These are phyloP conservation scores for Agaricus blazei DNA, from an alignment of 768 basidiomycete species.

Conservation along the genomic window DNA sequence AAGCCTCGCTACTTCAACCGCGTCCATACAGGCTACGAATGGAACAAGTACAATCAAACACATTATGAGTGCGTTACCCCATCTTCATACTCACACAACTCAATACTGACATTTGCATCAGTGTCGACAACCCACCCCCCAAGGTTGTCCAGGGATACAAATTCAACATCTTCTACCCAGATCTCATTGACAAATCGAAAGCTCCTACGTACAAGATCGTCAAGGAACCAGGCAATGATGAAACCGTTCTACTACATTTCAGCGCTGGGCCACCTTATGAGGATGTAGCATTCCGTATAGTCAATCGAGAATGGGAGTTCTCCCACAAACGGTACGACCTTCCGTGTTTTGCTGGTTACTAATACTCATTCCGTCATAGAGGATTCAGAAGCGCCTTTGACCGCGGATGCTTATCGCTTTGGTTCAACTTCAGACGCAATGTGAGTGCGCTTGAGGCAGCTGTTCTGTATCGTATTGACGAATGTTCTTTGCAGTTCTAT, in stretches of 20 bases:
- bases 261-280: constrained; percentile 97
- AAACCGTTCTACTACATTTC: constrained; percentile 90
- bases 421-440: constrained; percentile 95
- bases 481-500: constrained; percentile 53
- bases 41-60: constrained; percentile 99
- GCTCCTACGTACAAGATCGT: constrained; percentile 96
- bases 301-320: constrained; percentile 97
- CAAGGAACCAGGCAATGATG: constrained; percentile 91
- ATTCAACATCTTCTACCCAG: constrained; percentile 99
- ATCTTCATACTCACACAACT: constrained; percentile 4
- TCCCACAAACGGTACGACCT: constrained; percentile 87
- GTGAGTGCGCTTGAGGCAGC: constrained; percentile 40
- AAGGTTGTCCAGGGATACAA: constrained; percentile 99
- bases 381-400: constrained; percentile 98
- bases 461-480: constrained; percentile 13
- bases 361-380: constrained; percentile 31
- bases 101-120: constrained; percentile 25
- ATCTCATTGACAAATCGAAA: constrained; percentile 96
- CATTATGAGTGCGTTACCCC: constrained; percentile 87
- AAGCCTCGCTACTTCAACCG: constrained; percentile 99
- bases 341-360: not conserved
- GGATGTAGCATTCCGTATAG: constrained; percentile 97
- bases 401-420: constrained; percentile 89
- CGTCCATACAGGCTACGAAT: constrained; percentile 98
- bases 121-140: constrained; percentile 97